Percentiles rank a stretch among this genome's conserved stretches.
Evolutionary conservation across 1,284 basidiomycete species (phyloP).

Genomic region (Erythrobasidium hasegawianum): DNA sequence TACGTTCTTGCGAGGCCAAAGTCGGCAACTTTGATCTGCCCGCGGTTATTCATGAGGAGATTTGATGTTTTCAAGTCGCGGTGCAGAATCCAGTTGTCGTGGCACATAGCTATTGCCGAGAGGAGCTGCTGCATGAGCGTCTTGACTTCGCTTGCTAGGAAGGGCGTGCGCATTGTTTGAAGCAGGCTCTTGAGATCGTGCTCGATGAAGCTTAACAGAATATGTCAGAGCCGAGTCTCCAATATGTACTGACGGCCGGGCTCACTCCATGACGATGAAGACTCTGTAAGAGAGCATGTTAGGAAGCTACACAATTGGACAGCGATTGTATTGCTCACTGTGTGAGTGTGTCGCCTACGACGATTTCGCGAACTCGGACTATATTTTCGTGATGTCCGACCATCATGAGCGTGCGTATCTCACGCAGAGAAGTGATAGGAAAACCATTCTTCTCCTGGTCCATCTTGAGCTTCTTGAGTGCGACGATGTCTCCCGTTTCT

Average conservation of each 20-base stretch:
- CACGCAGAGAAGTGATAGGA: slow-evolving; percentile 92
- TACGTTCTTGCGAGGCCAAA: slow-evolving; percentile 94
- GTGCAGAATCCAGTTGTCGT: slow-evolving; percentile 95
- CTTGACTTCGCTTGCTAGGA: slow-evolving; percentile 96
- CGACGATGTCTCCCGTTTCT: slow-evolving; percentile 88
- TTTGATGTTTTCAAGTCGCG: slow-evolving; percentile 97
- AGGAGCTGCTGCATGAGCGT: slow-evolving; percentile 89
- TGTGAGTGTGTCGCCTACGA: slow-evolving; percentile 97
- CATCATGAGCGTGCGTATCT: slow-evolving; percentile 89
- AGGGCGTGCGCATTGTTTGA: slow-evolving; percentile 87
- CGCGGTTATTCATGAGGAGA: slow-evolving; percentile 96
- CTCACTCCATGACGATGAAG: slow-evolving; percentile 43
- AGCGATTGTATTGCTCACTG: slow-evolving; percentile 62
- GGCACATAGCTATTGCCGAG: slow-evolving; percentile 88
- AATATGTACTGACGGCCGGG: not conserved
- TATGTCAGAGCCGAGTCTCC: not conserved
- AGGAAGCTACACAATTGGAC: not conserved
- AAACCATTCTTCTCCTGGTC: slow-evolving; percentile 98
- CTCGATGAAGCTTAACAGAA: slow-evolving; percentile 83
- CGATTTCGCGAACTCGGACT: slow-evolving; percentile 89
- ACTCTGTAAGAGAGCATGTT: slow-evolving; percentile 35
- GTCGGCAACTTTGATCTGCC: slow-evolving; percentile 96
- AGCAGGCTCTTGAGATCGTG: slow-evolving; percentile 98
- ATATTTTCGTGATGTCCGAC: slow-evolving; percentile 85
- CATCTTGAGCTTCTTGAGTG: slow-evolving; percentile 95